A percentile compares a stretch with the other conserved stretches of the same genome.
phyloP scores from a whole-genome alignment of 2,329 filamentous ascomycete species.

The Emericellopsis atlantica region DNA sequence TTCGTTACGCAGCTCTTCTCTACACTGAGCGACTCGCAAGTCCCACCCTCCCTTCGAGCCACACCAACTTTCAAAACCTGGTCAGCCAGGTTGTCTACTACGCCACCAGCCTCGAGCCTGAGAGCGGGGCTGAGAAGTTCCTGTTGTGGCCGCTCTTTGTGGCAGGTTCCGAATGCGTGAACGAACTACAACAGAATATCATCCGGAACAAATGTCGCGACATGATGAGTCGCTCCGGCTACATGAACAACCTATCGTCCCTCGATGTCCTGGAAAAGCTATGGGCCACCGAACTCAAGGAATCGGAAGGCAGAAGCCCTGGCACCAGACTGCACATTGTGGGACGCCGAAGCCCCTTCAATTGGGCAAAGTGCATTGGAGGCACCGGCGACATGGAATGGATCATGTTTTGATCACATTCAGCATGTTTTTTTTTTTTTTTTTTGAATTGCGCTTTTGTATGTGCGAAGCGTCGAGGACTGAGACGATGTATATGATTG shows the following conservation, averaged over 20 bases:
- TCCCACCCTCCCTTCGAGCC: slow-evolving; percentile 57
- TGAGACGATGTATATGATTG: no score
- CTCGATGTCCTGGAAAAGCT: slow-evolving; percentile 76
- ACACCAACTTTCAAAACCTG: slow-evolving; percentile 70
- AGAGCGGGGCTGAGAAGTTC: slow-evolving; percentile 69
- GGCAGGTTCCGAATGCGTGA: slow-evolving; percentile 77
- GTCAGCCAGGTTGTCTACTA: slow-evolving; percentile 76
- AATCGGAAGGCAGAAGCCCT: slow-evolving; percentile 19
- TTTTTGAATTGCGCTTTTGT: no score
- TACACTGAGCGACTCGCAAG: slow-evolving; percentile 82
- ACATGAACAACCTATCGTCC: slow-evolving; percentile 84
- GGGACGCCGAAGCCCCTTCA: slow-evolving; percentile 36
- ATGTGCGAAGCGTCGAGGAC: no score
- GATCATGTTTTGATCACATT: slow-evolving; percentile 45
- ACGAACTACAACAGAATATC: slow-evolving; percentile 64
- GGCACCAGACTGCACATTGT: slow-evolving; percentile 18
- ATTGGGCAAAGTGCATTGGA: slow-evolving; percentile 45
- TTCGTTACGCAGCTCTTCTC: slow-evolving; percentile 77
- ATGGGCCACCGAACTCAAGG: slow-evolving; percentile 49
- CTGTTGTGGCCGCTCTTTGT: slow-evolving; percentile 90
- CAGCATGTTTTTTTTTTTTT: no score
- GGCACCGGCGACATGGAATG: slow-evolving; percentile 48
- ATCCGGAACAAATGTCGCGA: slow-evolving; percentile 72
- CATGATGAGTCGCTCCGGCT: slow-evolving; percentile 79
- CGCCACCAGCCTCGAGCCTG: slow-evolving; percentile 64